Evolutionary conservation across 202 grass and related monocot genomes (phyloP).

Genomic region (Eragrostis tef): DNA sequence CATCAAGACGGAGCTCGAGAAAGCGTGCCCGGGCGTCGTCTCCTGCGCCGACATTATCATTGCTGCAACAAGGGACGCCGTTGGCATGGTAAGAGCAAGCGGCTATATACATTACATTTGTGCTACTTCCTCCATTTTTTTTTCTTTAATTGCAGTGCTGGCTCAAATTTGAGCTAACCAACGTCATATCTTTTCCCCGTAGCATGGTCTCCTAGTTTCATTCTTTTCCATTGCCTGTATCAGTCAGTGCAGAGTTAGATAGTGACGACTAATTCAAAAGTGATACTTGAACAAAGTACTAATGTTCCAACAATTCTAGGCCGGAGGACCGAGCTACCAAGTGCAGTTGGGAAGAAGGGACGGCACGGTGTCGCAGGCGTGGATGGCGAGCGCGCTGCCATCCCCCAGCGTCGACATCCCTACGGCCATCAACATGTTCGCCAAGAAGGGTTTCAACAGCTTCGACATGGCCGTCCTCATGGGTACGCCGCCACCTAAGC

Average conservation of each 20-base stretch:
- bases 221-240: not conserved
- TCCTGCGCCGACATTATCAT: slow-evolving; percentile 83
- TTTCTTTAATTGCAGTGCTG: too few relatives aligned
- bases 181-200: not conserved
- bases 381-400: slow-evolving; percentile 48
- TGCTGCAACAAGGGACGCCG: slow-evolving; percentile 66
- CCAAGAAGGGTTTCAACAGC: slow-evolving; percentile 57
- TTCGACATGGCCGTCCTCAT: slow-evolving; percentile 72
- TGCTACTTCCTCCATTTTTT: not conserved
- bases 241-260: not conserved
- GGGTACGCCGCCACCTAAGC: slow-evolving; percentile 43
- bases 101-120: not conserved
- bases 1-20: slow-evolving; percentile 61
- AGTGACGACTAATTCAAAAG: not conserved
- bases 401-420: slow-evolving; percentile 41
- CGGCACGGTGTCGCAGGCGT: slow-evolving; percentile 56
- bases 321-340: slow-evolving; percentile 51
- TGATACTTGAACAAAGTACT: not conserved
- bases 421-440: slow-evolving; percentile 52
- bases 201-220: not conserved
- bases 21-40: slow-evolving; percentile 73
- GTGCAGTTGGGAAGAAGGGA: slow-evolving; percentile 68
- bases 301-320: slow-evolving; percentile 22
- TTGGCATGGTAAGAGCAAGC: slow-evolving; percentile 50
- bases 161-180: too few relatives aligned